Percentiles rank a stretch among this genome's conserved stretches.
Evolutionary conservation across 1,139 yeast species (phyloP).

Genomic region (Blastobotrys illinoisensis): DNA sequence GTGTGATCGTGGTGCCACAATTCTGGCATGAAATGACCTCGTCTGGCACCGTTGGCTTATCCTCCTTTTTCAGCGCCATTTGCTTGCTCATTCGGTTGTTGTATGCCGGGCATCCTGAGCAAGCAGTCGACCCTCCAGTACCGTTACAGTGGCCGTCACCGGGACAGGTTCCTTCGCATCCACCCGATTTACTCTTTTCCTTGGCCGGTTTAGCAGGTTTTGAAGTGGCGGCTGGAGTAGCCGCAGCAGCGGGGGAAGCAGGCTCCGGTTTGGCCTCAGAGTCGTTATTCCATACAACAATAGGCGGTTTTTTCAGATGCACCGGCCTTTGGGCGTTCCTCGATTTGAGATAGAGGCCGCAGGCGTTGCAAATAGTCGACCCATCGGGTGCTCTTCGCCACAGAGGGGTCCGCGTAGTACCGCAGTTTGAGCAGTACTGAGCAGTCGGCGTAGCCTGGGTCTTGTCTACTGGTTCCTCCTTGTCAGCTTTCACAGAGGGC

Average conservation of each 20-base stretch:
- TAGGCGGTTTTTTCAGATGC: constrained; percentile 63
- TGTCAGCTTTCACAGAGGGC: background rate
- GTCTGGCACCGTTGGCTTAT: background rate
- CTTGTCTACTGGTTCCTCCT: constrained; percentile 1
- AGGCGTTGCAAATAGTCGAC: constrained; percentile 64
- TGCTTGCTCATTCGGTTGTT: constrained; percentile 52
- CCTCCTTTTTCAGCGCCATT: background rate
- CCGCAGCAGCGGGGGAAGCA: background rate
- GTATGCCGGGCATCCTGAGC: constrained; percentile 78
- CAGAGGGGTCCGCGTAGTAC: constrained; percentile 61
- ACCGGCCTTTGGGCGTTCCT: constrained; percentile 44
- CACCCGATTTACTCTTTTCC: background rate
- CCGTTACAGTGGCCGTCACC: constrained; percentile 87
- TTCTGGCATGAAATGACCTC: constrained; percentile 61
- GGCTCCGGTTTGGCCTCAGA: background rate
- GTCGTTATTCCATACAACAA: constrained; percentile 16
- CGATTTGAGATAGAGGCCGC: constrained; percentile 49
- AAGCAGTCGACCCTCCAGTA: constrained; percentile 76
- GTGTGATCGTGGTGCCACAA: constrained; percentile 80
- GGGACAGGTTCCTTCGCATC: constrained; percentile 55
- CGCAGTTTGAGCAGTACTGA: constrained; percentile 60
- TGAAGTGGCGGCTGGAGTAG: constrained; percentile 1
- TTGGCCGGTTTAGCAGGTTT: background rate
- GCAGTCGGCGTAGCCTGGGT: constrained; percentile 16
- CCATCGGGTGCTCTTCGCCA: constrained; percentile 69